These are phyloP conservation scores for Mycena rebaudengoi DNA, from an alignment of 768 basidiomycete genomes.

Conservation along the genomic window DNA sequence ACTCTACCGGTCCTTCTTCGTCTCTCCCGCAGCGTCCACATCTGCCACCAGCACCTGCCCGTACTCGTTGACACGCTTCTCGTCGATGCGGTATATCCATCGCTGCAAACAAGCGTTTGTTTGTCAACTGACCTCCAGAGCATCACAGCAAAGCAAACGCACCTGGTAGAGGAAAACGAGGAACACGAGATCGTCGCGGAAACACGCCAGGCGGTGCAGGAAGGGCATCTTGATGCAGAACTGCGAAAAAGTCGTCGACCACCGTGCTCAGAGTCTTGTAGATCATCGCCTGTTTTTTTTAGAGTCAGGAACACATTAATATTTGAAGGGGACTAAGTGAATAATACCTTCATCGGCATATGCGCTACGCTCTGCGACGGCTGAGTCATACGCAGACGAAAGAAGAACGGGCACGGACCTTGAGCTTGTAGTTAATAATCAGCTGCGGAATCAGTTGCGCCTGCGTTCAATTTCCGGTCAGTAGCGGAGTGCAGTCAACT, in stretches of 20 bases:
- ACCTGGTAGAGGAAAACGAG: constrained; percentile 93
- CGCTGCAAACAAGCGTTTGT: constrained; percentile 57
- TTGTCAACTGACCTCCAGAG: constrained; percentile 22
- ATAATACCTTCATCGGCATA: constrained; percentile 99
- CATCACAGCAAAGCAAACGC: constrained; percentile 33
- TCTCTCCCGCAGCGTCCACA: constrained; percentile 53
- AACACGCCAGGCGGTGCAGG: constrained; percentile 89
- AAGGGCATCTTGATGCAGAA: constrained; percentile 98
- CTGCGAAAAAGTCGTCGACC: constrained; percentile 92
- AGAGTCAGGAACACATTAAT: too few relatives aligned
- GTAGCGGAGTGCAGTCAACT: constrained; percentile 21
- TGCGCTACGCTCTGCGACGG: constrained; percentile 85
- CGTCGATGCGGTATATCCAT: constrained; percentile 98
- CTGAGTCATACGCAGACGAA: not conserved
- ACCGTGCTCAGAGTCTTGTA: constrained; percentile 92
- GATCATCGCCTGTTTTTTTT: too few relatives aligned
- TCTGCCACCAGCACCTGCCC: constrained; percentile 80
- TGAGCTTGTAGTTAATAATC: constrained; percentile 97
- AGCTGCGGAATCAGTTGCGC: constrained; percentile 87
- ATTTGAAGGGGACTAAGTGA: too few relatives aligned
- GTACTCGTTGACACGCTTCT: constrained; percentile 94
- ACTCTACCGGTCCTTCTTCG: constrained; percentile 63
- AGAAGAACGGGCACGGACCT: constrained; percentile 56
- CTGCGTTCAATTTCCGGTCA: constrained; percentile 46
- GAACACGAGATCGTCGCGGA: constrained; percentile 92